Conservation (phyloP, 305 asterid species). For the Fraxinus albicans region DNA sequence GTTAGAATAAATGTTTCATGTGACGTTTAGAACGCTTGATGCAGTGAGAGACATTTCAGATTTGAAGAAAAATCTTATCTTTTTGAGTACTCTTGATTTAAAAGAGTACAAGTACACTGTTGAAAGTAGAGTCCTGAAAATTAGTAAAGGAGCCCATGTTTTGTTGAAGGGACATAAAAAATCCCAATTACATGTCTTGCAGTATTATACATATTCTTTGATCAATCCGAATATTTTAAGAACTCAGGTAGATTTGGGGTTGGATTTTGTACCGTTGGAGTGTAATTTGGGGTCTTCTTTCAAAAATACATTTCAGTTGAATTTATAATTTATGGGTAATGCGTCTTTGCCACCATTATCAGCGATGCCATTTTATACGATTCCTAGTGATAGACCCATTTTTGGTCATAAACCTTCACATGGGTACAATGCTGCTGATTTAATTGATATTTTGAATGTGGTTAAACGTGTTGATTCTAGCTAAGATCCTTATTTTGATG, state of each 20-base stretch:
- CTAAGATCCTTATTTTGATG: too few relatives aligned
- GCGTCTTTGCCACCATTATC: neutral
- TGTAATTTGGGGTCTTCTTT: neutral
- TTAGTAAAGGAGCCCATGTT: neutral
- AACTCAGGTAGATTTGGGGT: neutral
- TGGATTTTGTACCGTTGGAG: neutral
- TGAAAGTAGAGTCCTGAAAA: neutral
- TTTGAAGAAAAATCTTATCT: too few relatives aligned
- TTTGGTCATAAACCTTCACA: neutral
- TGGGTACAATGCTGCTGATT: neutral
- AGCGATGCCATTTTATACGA: neutral
- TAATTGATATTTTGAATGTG: neutral
- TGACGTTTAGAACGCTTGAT: neutral
- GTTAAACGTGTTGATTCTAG: too few relatives aligned
- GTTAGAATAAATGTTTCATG: neutral
- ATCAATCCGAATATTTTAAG: neutral
- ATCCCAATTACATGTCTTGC: neutral
- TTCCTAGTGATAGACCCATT: neutral
- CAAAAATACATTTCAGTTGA: neutral
- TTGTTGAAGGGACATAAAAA: neutral
- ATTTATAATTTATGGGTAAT: neutral
- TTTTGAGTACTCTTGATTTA: too few relatives aligned
- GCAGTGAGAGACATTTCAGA: neutral
- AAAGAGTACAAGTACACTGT: neutral
- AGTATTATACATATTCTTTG: too few relatives aligned